Evolutionary conservation across 192 early-diverging fungal genomes (phyloP).

Genomic region (Geranomyces michiganensis): DNA sequence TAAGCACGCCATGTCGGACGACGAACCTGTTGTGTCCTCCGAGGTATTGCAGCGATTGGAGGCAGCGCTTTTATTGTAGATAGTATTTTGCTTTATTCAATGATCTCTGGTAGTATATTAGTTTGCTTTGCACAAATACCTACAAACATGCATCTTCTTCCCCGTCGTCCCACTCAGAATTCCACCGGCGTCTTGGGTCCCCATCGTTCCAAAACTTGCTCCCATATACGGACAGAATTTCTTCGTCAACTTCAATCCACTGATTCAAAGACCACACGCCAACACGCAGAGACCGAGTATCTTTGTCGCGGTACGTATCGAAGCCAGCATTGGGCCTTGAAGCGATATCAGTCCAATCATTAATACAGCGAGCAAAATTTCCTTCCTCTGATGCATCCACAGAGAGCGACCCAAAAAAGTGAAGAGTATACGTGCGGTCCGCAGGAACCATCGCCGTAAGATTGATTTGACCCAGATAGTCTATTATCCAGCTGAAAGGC

Average conservation of each 20-base stretch:
- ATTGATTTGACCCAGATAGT: slow-evolving; percentile 3
- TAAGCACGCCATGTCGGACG: too few species aligned
- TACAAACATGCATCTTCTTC: too few species aligned
- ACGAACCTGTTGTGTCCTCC: too few species aligned
- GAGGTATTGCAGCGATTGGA: too few species aligned
- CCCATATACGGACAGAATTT: slow-evolving; percentile 38
- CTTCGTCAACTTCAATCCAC: slow-evolving; percentile 36
- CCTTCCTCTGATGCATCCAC: slow-evolving; percentile 12
- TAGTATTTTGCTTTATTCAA: too few species aligned
- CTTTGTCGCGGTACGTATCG: slow-evolving; percentile 28
- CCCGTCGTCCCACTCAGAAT: slow-evolving; percentile 5
- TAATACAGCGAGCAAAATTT: slow-evolving; percentile 48
- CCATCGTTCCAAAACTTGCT: slow-evolving; percentile 1
- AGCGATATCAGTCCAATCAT: slow-evolving; percentile 49
- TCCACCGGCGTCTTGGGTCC: neutral
- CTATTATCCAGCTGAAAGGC: neutral
- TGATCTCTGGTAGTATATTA: too few species aligned
- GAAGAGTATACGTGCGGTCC: slow-evolving; percentile 7
- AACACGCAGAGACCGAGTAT: slow-evolving; percentile 32
- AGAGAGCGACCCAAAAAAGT: slow-evolving; percentile 3
- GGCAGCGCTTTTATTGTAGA: too few species aligned
- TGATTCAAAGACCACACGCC: slow-evolving; percentile 35
- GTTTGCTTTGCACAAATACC: too few species aligned
- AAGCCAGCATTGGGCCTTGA: slow-evolving; percentile 49
- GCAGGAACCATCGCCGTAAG: slow-evolving; percentile 1